Evolutionary conservation across 352 stramenopile species (phyloP).

Genomic region (Globisporangium camurandrum): DNA sequence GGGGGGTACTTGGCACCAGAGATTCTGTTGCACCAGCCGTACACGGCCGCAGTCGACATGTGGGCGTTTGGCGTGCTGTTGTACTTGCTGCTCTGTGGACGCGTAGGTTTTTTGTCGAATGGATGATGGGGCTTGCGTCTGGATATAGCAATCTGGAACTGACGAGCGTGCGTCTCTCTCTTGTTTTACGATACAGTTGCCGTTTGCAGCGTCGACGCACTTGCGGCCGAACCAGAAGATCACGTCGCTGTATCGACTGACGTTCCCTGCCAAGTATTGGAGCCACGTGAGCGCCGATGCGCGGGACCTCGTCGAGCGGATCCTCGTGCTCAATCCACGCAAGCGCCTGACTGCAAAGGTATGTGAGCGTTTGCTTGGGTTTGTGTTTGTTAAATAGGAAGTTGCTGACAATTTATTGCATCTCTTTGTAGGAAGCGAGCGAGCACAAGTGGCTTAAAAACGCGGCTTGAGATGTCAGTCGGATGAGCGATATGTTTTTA

Average conservation of each 20-base stretch:
- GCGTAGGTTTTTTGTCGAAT: slow-evolving; percentile 36
- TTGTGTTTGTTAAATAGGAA: too few relatives aligned
- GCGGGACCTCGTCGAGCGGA: slow-evolving; percentile 46
- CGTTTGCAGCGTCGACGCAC: slow-evolving; percentile 53
- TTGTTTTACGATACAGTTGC: slow-evolving; percentile 21
- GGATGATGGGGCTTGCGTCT: background rate
- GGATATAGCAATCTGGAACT: background rate
- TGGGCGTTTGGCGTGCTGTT: slow-evolving; percentile 96
- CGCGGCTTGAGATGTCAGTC: too few relatives aligned
- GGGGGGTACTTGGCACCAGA: slow-evolving; percentile 96
- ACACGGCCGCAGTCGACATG: slow-evolving; percentile 94
- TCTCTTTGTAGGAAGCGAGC: too few relatives aligned
- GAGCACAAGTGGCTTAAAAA: too few relatives aligned
- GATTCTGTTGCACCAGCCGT: slow-evolving; percentile 94
- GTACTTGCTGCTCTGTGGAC: slow-evolving; percentile 95
- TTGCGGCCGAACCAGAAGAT: slow-evolving; percentile 56
- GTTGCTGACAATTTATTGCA: too few relatives aligned
- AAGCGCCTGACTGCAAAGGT: slow-evolving; percentile 33
- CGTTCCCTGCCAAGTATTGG: slow-evolving; percentile 75
- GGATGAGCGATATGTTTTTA: too few relatives aligned
- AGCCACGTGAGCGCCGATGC: slow-evolving; percentile 43
- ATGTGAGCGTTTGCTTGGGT: background rate
- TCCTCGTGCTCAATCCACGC: slow-evolving; percentile 54
- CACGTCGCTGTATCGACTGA: slow-evolving; percentile 52
- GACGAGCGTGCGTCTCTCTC: background rate